These are phyloP conservation scores for Balakata baccata DNA, from an alignment of 345 rosid genomes.

Conservation along the genomic window DNA sequence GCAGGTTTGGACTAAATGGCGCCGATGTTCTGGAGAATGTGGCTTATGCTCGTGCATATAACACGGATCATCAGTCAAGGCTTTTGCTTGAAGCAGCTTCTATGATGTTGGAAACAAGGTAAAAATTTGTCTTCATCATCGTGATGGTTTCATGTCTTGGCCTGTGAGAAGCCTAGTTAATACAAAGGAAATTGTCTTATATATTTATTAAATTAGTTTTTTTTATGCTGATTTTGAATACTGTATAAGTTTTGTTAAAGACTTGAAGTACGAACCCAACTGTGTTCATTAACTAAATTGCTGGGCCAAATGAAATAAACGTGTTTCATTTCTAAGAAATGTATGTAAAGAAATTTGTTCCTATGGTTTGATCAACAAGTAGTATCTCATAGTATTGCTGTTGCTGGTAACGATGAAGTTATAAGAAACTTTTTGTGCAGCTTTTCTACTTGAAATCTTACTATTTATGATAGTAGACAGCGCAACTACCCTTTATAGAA, in stretches of 20 bases:
- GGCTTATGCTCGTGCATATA: constrained; percentile 96
- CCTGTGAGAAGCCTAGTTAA: background rate
- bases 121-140: constrained; percentile 8
- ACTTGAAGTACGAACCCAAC: background rate
- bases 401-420: no score
- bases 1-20: constrained; percentile 86
- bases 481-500: constrained; percentile 89
- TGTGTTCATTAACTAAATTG: background rate
- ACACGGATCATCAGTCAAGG: constrained; percentile 95
- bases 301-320: background rate
- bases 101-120: constrained; percentile 99
- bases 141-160: background rate
- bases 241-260: background rate
- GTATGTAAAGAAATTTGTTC: no score
- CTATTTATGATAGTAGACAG: constrained; percentile 81
- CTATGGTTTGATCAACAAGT: no score
- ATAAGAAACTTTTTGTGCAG: background rate
- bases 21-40: constrained; percentile 96
- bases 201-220: background rate
- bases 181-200: background rate
- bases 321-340: no score
- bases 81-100: constrained; percentile 99
- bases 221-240: background rate
- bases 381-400: no score
- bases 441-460: background rate